Conservation (phyloP, 116 monocot genomes). For the Iris pallida region DNA sequence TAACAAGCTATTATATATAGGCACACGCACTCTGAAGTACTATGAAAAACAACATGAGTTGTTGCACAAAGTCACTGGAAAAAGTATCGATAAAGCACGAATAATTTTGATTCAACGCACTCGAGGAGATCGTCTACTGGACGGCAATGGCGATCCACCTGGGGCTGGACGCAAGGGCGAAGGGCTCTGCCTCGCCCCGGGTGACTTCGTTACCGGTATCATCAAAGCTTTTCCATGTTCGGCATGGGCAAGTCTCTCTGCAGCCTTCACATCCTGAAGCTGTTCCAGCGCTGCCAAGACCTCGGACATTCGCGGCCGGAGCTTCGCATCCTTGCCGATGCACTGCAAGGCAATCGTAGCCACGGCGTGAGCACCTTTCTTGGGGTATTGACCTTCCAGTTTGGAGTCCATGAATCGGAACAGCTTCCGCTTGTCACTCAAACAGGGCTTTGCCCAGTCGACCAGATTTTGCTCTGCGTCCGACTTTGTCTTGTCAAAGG, state of each 20-base stretch:
- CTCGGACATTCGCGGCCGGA: slow-evolving; percentile 15
- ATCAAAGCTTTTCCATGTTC: slow-evolving; percentile 3
- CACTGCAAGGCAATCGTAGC: slow-evolving; percentile 13
- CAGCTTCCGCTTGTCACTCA: slow-evolving; percentile 17
- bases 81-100: neutral
- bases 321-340: slow-evolving; percentile 16
- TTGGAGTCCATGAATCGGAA: slow-evolving; percentile 22
- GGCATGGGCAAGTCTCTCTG: neutral
- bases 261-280: slow-evolving; percentile 11
- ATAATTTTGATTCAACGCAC: neutral
- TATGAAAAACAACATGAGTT: no score
- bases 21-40: no score
- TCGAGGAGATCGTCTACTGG: slow-evolving; percentile 2
- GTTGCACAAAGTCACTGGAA: no score
- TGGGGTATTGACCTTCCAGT: slow-evolving; percentile 19
- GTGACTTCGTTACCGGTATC: neutral
- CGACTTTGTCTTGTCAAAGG: slow-evolving; percentile 15
- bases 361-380: slow-evolving; percentile 16
- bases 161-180: neutral
- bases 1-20: no score
- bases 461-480: slow-evolving; percentile 17
- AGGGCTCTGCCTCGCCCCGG: neutral
- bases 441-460: slow-evolving; percentile 20
- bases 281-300: slow-evolving; percentile 12
- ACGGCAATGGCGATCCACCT: neutral